A percentile compares a stretch with the other conserved stretches of the same genome.
phyloP scores from a whole-genome alignment of 305 asterid genomes.

The Plantago lanceolata region DNA sequence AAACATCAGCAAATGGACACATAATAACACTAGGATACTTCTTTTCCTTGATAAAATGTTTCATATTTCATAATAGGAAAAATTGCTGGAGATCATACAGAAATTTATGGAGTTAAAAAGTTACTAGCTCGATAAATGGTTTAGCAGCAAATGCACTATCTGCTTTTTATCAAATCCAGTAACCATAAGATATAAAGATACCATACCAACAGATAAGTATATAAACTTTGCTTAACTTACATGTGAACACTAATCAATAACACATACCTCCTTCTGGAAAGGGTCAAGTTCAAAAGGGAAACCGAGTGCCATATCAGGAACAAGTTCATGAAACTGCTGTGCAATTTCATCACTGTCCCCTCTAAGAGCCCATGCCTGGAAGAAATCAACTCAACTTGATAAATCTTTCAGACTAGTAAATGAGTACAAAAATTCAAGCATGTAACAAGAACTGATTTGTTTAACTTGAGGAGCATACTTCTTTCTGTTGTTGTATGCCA shows the following conservation, averaged over 20 bases:
- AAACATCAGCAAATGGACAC: too few relatives aligned
- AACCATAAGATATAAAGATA: too few relatives aligned
- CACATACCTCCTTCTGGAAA: conserved; percentile 87
- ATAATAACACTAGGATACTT: too few relatives aligned
- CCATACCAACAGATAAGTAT: not conserved
- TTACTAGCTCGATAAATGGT: too few relatives aligned
- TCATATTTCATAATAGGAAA: too few relatives aligned
- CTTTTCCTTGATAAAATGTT: too few relatives aligned
- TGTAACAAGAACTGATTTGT: conserved; percentile 7
- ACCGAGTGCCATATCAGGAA: conserved; percentile 91
- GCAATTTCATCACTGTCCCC: conserved; percentile 62
- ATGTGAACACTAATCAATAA: conserved; percentile 20
- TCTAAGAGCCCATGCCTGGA: conserved; percentile 72
- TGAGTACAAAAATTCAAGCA: conserved; percentile 1
- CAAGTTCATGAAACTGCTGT: conserved; percentile 68
- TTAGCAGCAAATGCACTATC: not conserved
- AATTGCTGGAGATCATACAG: too few relatives aligned
- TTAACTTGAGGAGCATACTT: conserved; percentile 36
- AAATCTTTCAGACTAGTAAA: not conserved
- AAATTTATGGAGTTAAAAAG: too few relatives aligned
- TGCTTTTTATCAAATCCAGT: not conserved
- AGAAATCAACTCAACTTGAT: conserved; percentile 20
- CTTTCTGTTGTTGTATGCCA: conserved; percentile 47
- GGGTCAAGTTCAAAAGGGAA: conserved; percentile 94
- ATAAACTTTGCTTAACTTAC: conserved; percentile 11